phyloP scores from a whole-genome alignment of 1,139 yeast genomes.

The Diutina sp. region DNA sequence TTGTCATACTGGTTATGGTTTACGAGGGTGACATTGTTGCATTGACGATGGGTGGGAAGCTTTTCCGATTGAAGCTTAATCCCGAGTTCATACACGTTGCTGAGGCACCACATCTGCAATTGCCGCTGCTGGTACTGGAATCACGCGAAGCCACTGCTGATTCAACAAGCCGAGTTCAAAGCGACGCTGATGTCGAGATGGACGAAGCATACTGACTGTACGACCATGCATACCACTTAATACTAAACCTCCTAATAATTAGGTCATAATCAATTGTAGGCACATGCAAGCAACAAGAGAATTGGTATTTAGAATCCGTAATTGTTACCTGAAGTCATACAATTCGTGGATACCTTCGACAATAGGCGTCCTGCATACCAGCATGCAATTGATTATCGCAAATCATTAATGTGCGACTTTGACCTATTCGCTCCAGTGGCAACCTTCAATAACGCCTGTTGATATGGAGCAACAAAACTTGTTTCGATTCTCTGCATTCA shows the following conservation, averaged over 20 bases:
- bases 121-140: not conserved
- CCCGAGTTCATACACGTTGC: not conserved
- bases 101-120: not conserved
- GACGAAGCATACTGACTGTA: not conserved
- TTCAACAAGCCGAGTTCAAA: not conserved
- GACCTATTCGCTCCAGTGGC: not conserved
- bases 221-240: too few species aligned
- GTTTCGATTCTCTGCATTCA: conserved; percentile 11
- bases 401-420: not conserved
- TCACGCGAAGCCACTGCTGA: not conserved
- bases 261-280: too few species aligned
- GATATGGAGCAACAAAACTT: not conserved
- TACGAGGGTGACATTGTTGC: not conserved
- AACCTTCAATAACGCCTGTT: not conserved
- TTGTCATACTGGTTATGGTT: not conserved
- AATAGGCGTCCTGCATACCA: not conserved
- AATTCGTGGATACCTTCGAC: too few species aligned
- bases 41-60: not conserved
- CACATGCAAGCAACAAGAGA: too few species aligned
- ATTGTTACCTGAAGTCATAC: too few species aligned
- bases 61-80: not conserved
- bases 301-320: too few species aligned
- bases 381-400: not conserved
- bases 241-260: too few species aligned
- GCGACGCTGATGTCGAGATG: not conserved